A percentile compares a stretch with the other conserved stretches of the same genome.
phyloP scores from a whole-genome alignment of 2,329 filamentous ascomycete species.

The Verticillium nonalfalfae region DNA sequence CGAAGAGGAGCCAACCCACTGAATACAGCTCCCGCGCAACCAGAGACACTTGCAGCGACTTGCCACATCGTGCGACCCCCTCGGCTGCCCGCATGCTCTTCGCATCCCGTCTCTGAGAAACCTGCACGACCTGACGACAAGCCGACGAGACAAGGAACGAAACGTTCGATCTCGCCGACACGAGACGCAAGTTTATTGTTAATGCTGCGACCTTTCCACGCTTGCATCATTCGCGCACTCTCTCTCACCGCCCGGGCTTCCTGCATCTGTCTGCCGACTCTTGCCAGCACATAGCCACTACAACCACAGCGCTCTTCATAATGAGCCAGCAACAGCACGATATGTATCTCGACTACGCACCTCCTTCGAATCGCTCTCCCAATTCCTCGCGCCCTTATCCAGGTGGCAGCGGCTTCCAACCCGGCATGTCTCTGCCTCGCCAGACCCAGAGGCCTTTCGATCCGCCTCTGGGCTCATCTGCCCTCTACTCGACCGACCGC shows the following conservation, averaged over 20 bases:
- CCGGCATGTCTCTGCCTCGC: slow-evolving; percentile 33
- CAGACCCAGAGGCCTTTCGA: slow-evolving; percentile 73
- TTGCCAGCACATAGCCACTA: not conserved
- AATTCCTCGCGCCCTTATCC: slow-evolving; percentile 38
- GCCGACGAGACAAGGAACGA: slow-evolving; percentile 1
- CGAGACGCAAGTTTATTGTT: not conserved
- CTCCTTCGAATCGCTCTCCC: slow-evolving; percentile 48
- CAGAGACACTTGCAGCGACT: not conserved
- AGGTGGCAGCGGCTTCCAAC: slow-evolving; percentile 38
- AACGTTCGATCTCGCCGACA: not conserved
- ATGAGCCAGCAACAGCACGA: slow-evolving; percentile 54
- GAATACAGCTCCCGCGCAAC: not conserved
- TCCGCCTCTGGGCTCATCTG: slow-evolving; percentile 53
- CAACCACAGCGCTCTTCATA: slow-evolving; percentile 12
- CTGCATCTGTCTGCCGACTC: not conserved
- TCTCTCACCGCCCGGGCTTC: not conserved
- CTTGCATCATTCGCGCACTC: not conserved
- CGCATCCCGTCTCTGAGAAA: not conserved
- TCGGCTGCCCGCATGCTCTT: slow-evolving; percentile 2
- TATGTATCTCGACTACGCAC: slow-evolving; percentile 67
- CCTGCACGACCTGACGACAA: slow-evolving; percentile 3
- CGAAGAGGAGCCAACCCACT: not conserved
- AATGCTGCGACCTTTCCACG: not conserved
- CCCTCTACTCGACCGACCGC: slow-evolving; percentile 67
- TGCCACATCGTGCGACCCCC: slow-evolving; percentile 1